Conservation (phyloP, 2,329 filamentous ascomycete genomes). For the Lachnellula occidentalis region DNA sequence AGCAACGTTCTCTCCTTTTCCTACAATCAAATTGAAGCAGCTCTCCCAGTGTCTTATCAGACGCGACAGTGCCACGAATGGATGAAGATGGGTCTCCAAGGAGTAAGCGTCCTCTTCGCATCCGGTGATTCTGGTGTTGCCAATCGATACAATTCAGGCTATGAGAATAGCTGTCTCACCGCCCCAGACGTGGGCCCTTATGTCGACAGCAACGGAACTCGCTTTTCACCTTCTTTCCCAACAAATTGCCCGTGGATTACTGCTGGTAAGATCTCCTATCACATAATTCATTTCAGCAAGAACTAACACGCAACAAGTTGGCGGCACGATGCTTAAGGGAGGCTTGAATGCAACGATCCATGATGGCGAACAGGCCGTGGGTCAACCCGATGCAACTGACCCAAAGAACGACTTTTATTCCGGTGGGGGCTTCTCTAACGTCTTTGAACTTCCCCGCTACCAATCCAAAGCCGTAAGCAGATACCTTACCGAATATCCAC, state of each 20-base stretch:
- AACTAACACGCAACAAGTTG: constrained; percentile 1
- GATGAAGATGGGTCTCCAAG: constrained; percentile 56
- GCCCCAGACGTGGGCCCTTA: constrained; percentile 9
- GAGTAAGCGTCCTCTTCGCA: constrained; percentile 55
- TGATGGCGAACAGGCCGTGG: constrained; percentile 34
- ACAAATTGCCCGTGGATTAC: constrained; percentile 63
- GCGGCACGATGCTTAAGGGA: too few relatives aligned
- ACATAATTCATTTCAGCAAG: not conserved
- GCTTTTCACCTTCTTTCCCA: constrained; percentile 49
- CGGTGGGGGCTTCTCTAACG: constrained; percentile 44
- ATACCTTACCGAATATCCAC: constrained; percentile 19
- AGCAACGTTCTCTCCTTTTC: constrained; percentile 33
- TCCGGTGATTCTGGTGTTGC: constrained; percentile 47
- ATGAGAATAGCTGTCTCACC: constrained; percentile 12
- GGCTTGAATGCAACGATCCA: constrained; percentile 37
- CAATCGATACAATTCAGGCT: constrained; percentile 11
- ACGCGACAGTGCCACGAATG: constrained; percentile 55
- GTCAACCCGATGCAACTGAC: constrained; percentile 33
- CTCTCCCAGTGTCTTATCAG: constrained; percentile 54
- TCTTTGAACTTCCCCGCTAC: constrained; percentile 26
- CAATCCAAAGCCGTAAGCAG: constrained; percentile 18
- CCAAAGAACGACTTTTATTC: constrained; percentile 32
- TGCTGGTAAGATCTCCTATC: constrained; percentile 42
- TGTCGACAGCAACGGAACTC: constrained; percentile 14
- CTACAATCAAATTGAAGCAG: constrained; percentile 33